Conservation (phyloP, 176 grass and related monocot genomes). For the Rhynchospora pubera region DNA sequence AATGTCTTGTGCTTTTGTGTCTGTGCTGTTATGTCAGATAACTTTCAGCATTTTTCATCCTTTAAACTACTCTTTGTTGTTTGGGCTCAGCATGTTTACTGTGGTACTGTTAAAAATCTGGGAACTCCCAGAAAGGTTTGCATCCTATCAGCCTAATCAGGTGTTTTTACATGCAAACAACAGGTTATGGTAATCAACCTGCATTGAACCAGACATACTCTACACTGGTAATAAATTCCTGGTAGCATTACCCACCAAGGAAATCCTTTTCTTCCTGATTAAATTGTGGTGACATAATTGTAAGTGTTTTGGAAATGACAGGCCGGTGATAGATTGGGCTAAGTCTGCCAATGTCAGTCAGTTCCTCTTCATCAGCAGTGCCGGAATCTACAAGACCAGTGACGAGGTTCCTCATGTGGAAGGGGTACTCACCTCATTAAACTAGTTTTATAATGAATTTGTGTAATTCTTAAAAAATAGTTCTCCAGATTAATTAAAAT, state of each 20-base stretch:
- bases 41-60: not conserved
- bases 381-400: conserved; percentile 65
- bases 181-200: not conserved
- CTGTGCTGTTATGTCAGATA: not conserved
- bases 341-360: conserved; percentile 56
- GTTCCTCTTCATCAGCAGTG: conserved; percentile 87
- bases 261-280: not conserved
- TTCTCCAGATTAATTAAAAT: not conserved
- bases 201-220: not conserved
- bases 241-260: not conserved
- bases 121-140: not conserved
- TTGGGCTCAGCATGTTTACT: not conserved
- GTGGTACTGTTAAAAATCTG: not conserved
- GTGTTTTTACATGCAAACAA: not conserved
- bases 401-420: conserved; percentile 74
- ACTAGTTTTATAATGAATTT: not conserved
- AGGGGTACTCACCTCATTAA: conserved; percentile 39
- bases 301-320: conserved; percentile 20
- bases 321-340: conserved; percentile 87
- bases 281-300: not conserved
- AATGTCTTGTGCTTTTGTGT: not conserved
- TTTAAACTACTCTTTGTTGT: not conserved
- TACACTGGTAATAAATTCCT: not conserved
- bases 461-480: not conserved
- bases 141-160: not conserved